Evolutionary conservation across 2,329 filamentous ascomycete genomes (phyloP), one percentile per base, ranked within the genome.

Genomic region (Colletotrichum liriopes): DNA sequence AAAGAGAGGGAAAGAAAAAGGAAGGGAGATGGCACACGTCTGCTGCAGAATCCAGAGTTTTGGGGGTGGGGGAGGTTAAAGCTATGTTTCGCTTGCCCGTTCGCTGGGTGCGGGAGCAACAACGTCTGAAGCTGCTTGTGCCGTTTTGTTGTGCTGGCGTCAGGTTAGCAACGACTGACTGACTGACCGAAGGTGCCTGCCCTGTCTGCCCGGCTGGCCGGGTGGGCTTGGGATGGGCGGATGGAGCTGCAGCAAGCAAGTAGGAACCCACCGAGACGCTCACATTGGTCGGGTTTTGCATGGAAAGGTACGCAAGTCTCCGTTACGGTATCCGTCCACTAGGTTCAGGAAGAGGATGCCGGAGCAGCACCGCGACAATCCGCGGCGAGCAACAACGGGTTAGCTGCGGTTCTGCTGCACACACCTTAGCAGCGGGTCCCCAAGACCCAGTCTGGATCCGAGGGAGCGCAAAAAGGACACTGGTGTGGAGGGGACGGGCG

Each of bases 1-100:
- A 37, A 37, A 37, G 8, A 11, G 35, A 37, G 35, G 35, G 60
- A 58, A 49, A 55, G 49, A 51, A 55, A 45, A 39, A 16, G 6
- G 32, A 35, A 29, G 54, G 66, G 63, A 32, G 61, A 23, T n/a
- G n/a, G 14, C 45, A 20, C 32, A 39, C 37, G 39, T 47, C 37
- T 59, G 59, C 55, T 72, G 69, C 69, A 72, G 65, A 35, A 52
- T 23, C 52, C n/a, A 67, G 35, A 55, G 26, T 55, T 63, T 68
- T 64, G 32, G 65, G 68, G 56, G 65, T 59, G 54, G 43, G 58
- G 60, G 56, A 67, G 58, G 49, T 35, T 45, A 32, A 55, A 52
- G 47, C 54, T 16, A 67, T 64, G 59, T 69, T 49, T 63, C 49
- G 64, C 18, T 18, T 32, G 39, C 16, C 35, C 54, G n/a, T 26